Conservation (phyloP, 1,139 yeast species). For the Candida glucosophila region DNA sequence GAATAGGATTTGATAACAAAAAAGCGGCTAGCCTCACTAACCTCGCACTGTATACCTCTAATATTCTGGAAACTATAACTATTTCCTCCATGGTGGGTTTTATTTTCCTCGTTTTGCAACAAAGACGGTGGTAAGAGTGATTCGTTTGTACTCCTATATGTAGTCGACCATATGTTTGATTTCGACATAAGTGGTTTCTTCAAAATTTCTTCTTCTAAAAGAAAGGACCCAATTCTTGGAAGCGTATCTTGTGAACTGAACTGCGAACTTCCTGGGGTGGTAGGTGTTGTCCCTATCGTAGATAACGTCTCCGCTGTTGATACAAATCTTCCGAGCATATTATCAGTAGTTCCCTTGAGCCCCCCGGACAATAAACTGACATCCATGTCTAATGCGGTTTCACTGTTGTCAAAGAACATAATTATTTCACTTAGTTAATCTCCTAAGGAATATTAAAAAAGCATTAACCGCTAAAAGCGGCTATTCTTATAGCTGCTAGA, state of each 20-base stretch:
- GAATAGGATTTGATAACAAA: conserved; percentile 51
- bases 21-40: conserved; percentile 22
- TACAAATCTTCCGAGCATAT: conserved; percentile 1
- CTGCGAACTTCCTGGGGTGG: conserved; percentile 1
- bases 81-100: not conserved
- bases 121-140: conserved; percentile 3
- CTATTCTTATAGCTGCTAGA: no score
- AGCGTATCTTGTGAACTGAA: conserved; percentile 3
- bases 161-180: conserved; percentile 17
- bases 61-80: conserved; percentile 1
- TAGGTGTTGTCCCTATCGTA: conserved; percentile 3
- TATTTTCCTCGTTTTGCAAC: not conserved
- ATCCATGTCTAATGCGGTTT: no score
- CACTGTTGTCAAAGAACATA: no score
- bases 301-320: conserved; percentile 3
- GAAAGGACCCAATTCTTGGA: conserved; percentile 3
- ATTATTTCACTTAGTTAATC: no score
- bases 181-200: conserved; percentile 6
- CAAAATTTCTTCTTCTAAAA: conserved; percentile 1
- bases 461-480: no score
- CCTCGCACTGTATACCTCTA: conserved; percentile 1
- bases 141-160: conserved; percentile 5
- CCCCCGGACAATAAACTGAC: no score
- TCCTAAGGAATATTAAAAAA: no score
- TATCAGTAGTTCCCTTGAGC: no score